A percentile compares a stretch with the other conserved stretches of the same genome.
Conservation (phyloP, 352 stramenopile genomes). For the Phytophthora quininea region DNA sequence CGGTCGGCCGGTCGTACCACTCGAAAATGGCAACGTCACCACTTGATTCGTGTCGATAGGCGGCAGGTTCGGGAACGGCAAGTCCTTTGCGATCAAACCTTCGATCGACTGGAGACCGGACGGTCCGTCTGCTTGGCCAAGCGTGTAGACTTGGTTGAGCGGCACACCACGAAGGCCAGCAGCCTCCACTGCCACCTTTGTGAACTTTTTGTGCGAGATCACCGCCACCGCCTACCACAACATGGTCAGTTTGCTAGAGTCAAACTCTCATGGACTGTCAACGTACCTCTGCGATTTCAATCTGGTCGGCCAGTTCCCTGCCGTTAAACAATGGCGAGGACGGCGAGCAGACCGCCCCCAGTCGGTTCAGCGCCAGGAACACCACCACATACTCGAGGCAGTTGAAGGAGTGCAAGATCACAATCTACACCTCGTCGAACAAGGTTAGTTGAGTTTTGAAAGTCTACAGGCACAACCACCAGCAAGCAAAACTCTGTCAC, state of each 20-base stretch:
- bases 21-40: conserved; percentile 89
- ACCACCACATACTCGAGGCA: conserved; percentile 66
- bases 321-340: conserved; percentile 50
- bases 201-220: conserved; percentile 46
- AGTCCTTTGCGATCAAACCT: conserved; percentile 26
- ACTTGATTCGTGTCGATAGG: conserved; percentile 35
- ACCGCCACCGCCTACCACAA: conserved; percentile 24
- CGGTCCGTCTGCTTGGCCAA: conserved; percentile 25
- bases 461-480: neutral
- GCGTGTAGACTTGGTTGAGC: conserved; percentile 27
- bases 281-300: conserved; percentile 37
- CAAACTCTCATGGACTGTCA: neutral
- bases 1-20: conserved; percentile 89
- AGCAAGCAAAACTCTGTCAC: neutral
- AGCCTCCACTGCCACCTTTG: conserved; percentile 38
- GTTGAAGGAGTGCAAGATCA: conserved; percentile 65
- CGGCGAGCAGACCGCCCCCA: conserved; percentile 52
- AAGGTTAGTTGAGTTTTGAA: neutral
- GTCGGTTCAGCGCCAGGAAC: conserved; percentile 49
- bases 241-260: neutral
- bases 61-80: conserved; percentile 33
- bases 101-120: conserved; percentile 31
- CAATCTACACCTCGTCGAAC: conserved; percentile 18
- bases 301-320: conserved; percentile 43
- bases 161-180: conserved; percentile 25